These are phyloP conservation scores for Oryza glumipatula DNA, from an alignment of 176 grass and related monocot species.

Conservation along the genomic window DNA sequence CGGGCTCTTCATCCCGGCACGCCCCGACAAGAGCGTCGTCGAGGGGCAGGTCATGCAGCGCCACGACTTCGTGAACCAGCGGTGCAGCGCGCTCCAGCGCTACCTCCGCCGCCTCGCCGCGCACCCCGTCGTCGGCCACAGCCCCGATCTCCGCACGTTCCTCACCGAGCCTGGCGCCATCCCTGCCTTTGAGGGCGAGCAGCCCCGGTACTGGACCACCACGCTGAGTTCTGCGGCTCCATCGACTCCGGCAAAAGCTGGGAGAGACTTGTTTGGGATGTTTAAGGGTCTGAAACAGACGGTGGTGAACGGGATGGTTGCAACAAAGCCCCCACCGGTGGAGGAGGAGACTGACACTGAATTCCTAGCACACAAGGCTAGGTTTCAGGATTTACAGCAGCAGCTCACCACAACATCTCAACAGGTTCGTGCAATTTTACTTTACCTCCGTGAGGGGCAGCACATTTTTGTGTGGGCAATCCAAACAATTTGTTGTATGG, in stretches of 20 bases:
- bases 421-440: constrained; percentile 52
- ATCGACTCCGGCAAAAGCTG: constrained; percentile 44
- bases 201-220: constrained; percentile 43
- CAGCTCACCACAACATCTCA: constrained; percentile 80
- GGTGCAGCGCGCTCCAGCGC: constrained; percentile 66
- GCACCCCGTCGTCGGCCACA: constrained; percentile 63
- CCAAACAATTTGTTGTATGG: neutral
- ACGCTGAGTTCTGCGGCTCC: constrained; percentile 25
- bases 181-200: constrained; percentile 43
- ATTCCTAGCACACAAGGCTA: constrained; percentile 70
- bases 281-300: constrained; percentile 89
- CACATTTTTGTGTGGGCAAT: neutral
- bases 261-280: constrained; percentile 80
- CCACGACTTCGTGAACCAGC: constrained; percentile 89
- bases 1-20: constrained; percentile 65
- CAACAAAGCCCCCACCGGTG: constrained; percentile 48
- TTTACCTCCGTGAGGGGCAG: neutral
- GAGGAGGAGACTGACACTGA: constrained; percentile 75
- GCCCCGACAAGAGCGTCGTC: constrained; percentile 88
- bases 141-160: constrained; percentile 72
- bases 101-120: constrained; percentile 77
- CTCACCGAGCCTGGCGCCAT: constrained; percentile 54
- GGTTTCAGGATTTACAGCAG: constrained; percentile 80
- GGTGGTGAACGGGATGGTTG: constrained; percentile 63
- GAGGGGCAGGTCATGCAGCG: constrained; percentile 89